A percentile compares a stretch with the other conserved stretches of the same genome.
Conservation (phyloP, 768 basidiomycete species). For the Suillus ampliporus region DNA sequence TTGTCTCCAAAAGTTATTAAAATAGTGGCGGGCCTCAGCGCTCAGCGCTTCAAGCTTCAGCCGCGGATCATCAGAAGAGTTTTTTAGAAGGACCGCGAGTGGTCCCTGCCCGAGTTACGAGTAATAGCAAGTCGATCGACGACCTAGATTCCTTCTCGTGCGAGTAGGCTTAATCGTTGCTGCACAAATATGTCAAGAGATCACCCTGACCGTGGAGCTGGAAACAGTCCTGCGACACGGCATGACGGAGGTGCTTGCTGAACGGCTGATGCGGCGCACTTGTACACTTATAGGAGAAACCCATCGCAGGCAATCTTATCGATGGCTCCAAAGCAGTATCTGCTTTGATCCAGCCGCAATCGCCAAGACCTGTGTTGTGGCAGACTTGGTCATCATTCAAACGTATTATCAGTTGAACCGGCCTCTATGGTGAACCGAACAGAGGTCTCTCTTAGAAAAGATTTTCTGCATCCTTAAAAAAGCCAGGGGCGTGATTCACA, state of each 20-base stretch:
- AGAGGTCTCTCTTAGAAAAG: no score
- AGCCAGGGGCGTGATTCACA: slow-evolving; percentile 2
- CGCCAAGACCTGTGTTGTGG: background rate
- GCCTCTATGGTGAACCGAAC: background rate
- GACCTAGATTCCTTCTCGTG: background rate
- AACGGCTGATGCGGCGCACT: background rate
- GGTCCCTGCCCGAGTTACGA: background rate
- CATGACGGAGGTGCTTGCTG: slow-evolving; percentile 6
- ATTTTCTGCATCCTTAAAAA: background rate
- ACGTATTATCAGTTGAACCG: background rate
- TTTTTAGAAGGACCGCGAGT: background rate
- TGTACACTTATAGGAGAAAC: background rate
- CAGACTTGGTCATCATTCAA: background rate
- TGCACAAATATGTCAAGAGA: background rate
- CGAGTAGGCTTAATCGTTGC: background rate
- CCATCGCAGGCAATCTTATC: background rate
- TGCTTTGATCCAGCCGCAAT: background rate
- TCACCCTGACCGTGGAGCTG: slow-evolving; percentile 7
- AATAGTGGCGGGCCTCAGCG: background rate
- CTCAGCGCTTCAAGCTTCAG: slow-evolving; percentile 4
- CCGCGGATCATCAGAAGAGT: slow-evolving; percentile 7
- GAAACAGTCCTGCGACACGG: background rate
- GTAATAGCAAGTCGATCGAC: slow-evolving; percentile 1
- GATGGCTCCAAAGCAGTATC: background rate
- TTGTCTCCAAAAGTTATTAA: background rate